Percentiles rank a stretch among this genome's conserved stretches.
Evolutionary conservation across 2,329 filamentous ascomycete genomes (phyloP).

Genomic region (Arthrocladium fulminans): DNA sequence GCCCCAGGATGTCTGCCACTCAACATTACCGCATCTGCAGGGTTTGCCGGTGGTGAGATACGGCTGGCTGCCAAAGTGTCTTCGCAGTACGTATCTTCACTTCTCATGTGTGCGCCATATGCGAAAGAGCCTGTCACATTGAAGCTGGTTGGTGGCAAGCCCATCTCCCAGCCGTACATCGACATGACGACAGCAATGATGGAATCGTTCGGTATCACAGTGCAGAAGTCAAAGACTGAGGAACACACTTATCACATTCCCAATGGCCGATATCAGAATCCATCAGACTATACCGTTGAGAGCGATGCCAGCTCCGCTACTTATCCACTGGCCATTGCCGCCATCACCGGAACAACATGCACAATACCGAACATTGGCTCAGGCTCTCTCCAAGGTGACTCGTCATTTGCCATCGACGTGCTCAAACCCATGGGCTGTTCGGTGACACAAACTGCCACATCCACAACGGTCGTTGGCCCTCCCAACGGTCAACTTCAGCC

Average conservation of each 20-base stretch:
- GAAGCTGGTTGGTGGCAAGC: slow-evolving; percentile 86
- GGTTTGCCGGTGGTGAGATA: slow-evolving; percentile 77
- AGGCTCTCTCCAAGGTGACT: slow-evolving; percentile 85
- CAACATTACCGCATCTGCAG: slow-evolving; percentile 69
- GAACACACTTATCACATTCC: slow-evolving; percentile 92
- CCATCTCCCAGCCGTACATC: slow-evolving; percentile 93
- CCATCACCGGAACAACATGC: slow-evolving; percentile 90
- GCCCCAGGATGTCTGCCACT: slow-evolving; percentile 76
- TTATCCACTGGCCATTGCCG: slow-evolving; percentile 86
- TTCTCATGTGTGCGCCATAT: slow-evolving; percentile 94
- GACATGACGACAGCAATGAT: slow-evolving; percentile 99
- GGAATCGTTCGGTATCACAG: slow-evolving; percentile 76
- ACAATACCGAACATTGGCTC: slow-evolving; percentile 95
- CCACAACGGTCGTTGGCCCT: slow-evolving; percentile 92
- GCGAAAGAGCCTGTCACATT: slow-evolving; percentile 89
- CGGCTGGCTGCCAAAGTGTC: slow-evolving; percentile 91
- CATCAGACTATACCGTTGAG: slow-evolving; percentile 78
- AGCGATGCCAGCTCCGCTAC: slow-evolving; percentile 97
- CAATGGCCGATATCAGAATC: slow-evolving; percentile 72
- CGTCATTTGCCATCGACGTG: slow-evolving; percentile 84
- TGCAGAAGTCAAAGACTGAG: slow-evolving; percentile 66
- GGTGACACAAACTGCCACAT: slow-evolving; percentile 73
- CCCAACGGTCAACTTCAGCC: slow-evolving; percentile 61
- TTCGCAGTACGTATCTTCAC: slow-evolving; percentile 96
- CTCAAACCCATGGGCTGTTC: slow-evolving; percentile 86